Percentiles rank a stretch among this genome's conserved stretches.
Conservation (phyloP, 2,329 filamentous ascomycete species). For the Spiromastix sp. region DNA sequence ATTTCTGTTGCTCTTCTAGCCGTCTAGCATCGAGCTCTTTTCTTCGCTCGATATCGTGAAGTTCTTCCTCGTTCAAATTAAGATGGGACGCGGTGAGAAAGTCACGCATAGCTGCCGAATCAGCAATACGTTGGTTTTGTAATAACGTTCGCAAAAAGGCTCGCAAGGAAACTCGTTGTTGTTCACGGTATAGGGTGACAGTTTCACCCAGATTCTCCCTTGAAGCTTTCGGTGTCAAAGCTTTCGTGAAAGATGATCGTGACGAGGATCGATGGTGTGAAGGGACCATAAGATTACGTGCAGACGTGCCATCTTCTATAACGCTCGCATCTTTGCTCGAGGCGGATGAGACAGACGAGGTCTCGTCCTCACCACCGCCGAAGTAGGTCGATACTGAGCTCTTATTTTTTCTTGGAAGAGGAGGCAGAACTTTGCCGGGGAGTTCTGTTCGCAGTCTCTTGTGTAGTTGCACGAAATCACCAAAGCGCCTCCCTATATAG, state of each 20-base stretch:
- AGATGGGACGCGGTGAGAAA: conserved; percentile 70
- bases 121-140: conserved; percentile 72
- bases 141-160: conserved; percentile 83
- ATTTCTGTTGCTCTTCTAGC: conserved; percentile 82
- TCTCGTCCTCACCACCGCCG: conserved; percentile 59
- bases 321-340: conserved; percentile 55
- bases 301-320: conserved; percentile 25
- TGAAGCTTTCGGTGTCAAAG: conserved; percentile 23
- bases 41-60: conserved; percentile 66
- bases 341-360: conserved; percentile 67
- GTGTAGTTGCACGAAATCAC: conserved; percentile 73
- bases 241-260: conserved; percentile 18
- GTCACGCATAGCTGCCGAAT: conserved; percentile 71
- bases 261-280: neutral
- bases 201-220: conserved; percentile 39
- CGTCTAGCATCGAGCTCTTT: conserved; percentile 79
- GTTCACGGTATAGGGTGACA: conserved; percentile 68
- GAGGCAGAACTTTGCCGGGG: conserved; percentile 78
- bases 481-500: conserved; percentile 76
- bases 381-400: conserved; percentile 55
- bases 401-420: conserved; percentile 87
- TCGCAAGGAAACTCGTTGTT: conserved; percentile 79
- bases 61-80: conserved; percentile 68
- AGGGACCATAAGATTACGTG: conserved; percentile 21
- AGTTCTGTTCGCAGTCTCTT: conserved; percentile 72